Base-by-base conservation (phyloP, 805 yeast species). In the Lachancea sp. region DNA sequence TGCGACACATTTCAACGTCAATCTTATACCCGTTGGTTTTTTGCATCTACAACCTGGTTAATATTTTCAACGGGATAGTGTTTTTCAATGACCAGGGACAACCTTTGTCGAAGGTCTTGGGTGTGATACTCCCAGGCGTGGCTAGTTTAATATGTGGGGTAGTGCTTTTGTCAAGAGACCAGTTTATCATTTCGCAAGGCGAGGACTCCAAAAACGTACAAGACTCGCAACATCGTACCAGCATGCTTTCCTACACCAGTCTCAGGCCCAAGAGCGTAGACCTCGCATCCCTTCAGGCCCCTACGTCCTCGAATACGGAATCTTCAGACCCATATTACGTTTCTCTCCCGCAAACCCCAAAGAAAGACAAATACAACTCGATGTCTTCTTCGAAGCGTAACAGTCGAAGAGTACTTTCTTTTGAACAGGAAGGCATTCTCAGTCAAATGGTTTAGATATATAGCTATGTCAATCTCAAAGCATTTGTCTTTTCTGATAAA, bases 11-110 rank as follows among this genome's bases (percentile, higher is more conserved):
- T 89, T 3, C 45, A 71, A 73, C 96, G 0, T 79, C 91, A 2
- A 74, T 87, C 15, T 69, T 89, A 27, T 89, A 88, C 58, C 96
- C 96, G 1, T 67, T 89, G 50, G 85, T 89, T 29, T 89, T 89
- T 62, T 82, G 93, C 63, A 78, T 86, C 37, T 88, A 84, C 69
- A 89, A 86, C 67, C 66, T 85, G 41, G 70, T 76, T 47, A 82
- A 84, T 52, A 75, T 81, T 30, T 67, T 78, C 49, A 86, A 86
- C 62, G 81, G 85, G 30, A 31, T 43, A 15, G 38, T 47, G 45
- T 46, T 49, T 36, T 49, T 41, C 38, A 48, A 44, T 30, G 45
- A 41, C 33, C 35, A 33, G 15, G 31, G 34, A n/a, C 29, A 38
- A 10, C 29, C 46, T 8, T 20, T 43, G 29, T 13, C 38, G 16